A percentile compares a stretch with the other conserved stretches of the same genome.
Evolutionary conservation across 1,139 yeast genomes (phyloP).

Genomic region (Candida albicans): DNA sequence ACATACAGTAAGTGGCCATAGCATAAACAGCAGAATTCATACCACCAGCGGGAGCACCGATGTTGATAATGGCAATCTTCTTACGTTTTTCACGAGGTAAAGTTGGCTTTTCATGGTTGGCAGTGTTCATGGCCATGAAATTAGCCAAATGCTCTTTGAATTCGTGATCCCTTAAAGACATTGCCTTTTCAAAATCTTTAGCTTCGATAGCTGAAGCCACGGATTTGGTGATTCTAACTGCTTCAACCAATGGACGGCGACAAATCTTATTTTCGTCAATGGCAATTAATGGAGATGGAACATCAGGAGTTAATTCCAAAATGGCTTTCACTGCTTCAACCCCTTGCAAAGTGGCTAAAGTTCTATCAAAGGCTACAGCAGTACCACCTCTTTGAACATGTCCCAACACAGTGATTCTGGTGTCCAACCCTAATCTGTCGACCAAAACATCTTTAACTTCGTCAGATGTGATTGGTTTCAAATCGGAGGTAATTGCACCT

Average conservation of each 20-base stretch:
- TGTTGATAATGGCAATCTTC: conserved; percentile 70
- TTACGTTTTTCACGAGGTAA: conserved; percentile 58
- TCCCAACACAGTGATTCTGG: conserved; percentile 76
- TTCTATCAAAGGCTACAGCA: conserved; percentile 77
- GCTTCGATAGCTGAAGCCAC: conserved; percentile 67
- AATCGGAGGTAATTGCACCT: conserved; percentile 71
- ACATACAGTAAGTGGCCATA: conserved; percentile 70
- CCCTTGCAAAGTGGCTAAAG: conserved; percentile 77
- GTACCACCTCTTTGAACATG: conserved; percentile 88
- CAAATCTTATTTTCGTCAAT: conserved; percentile 70
- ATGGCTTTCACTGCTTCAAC: conserved; percentile 82
- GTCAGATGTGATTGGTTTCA: conserved; percentile 63
- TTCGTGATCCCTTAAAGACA: conserved; percentile 67
- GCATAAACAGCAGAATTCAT: conserved; percentile 77
- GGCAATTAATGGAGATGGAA: conserved; percentile 78
- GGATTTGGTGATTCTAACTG: conserved; percentile 65
- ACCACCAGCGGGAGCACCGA: conserved; percentile 85
- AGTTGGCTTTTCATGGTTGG: conserved; percentile 57
- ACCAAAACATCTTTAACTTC: conserved; percentile 71
- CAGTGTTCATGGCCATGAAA: conserved; percentile 60
- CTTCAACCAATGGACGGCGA: conserved; percentile 68
- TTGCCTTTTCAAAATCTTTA: conserved; percentile 64
- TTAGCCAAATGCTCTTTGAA: conserved; percentile 66
- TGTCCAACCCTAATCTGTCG: conserved; percentile 65
- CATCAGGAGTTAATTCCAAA: conserved; percentile 63